Percentiles rank a stretch among this genome's conserved stretches.
Evolutionary conservation across 176 grass and related monocot genomes (phyloP).

Genomic region (Hsuehochloa calcarea): DNA sequence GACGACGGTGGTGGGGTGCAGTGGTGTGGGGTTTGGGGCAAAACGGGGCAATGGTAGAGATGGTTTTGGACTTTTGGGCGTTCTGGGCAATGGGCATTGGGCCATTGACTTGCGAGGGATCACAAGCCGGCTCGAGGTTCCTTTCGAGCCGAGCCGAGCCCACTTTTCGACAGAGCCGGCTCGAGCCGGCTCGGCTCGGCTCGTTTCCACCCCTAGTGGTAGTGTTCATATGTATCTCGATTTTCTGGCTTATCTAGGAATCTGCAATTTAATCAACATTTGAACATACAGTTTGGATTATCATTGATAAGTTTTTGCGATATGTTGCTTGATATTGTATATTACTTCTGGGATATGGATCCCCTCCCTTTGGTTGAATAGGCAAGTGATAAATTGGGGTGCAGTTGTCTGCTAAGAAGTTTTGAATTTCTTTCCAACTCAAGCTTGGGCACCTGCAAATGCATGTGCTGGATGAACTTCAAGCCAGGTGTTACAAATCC

Average conservation of each 20-base stretch:
- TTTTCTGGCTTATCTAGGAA: neutral
- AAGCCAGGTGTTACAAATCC: conserved; percentile 1
- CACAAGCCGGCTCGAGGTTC: too few relatives aligned
- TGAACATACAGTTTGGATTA: neutral
- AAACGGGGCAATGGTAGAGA: too few relatives aligned
- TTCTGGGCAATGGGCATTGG: too few relatives aligned
- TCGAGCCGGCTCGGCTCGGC: too few relatives aligned
- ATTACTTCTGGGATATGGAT: neutral
- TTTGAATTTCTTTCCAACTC: neutral
- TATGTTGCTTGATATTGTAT: neutral
- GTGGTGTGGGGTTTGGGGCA: too few relatives aligned
- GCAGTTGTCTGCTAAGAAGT: neutral
- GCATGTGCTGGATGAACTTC: neutral
- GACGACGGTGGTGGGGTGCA: too few relatives aligned
- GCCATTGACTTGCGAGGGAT: too few relatives aligned
- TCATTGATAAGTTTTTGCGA: neutral
- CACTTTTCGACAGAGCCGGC: too few relatives aligned
- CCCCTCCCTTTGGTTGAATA: neutral
- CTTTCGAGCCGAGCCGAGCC: too few relatives aligned
- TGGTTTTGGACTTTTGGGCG: too few relatives aligned
- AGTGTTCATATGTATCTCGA: neutral
- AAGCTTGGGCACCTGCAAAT: neutral
- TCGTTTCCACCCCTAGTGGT: too few relatives aligned
- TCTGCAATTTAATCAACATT: neutral
- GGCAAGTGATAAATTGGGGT: neutral